Evolutionary conservation across 2,329 filamentous ascomycete genomes (phyloP), one percentile per base, ranked within the genome.

Genomic region (Dichotomopilus funicola): DNA sequence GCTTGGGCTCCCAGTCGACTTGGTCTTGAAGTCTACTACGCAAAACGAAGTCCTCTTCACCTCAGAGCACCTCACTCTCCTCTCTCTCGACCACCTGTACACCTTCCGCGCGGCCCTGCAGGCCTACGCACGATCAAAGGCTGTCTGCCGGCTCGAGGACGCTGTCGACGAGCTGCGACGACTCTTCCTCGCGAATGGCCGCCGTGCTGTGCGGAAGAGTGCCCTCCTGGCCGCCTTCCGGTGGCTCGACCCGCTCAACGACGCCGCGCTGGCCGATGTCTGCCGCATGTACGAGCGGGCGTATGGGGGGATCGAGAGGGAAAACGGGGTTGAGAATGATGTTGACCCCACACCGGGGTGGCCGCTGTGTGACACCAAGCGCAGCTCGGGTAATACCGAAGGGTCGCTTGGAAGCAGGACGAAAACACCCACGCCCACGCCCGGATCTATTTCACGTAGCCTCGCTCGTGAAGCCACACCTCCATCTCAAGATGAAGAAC

Each of bases 11-110:
- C 77, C 76, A 3, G 70, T 71, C 42, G 75, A 79, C 50, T 72
- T 87, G 12, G 72, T 85, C 48, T 73, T 75, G 53, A 75, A 77
- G 55, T 85, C 81, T 34, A 71, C 83, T 33, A 64, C 70, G 42
- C 84, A 87, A 62, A 82, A 85, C 64, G 79, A 84, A 56, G 68
- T 81, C 31, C 72, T 87, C 52, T 86, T 84, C 72, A 76, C 77
- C 1, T 76, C 79, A 1, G 78, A 80, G 33, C 81, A 81, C 13
- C 73, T 87, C 9, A 83, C 77, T 0, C 70, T 87, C 6, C 66
- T 85, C 11, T 76, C 81, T 0, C 74, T 86, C 9, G 83, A 87
- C 67, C 75, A 81, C 49, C 68, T 85, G 46, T 87, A 85, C 70
- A 82, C 79, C 43, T 81, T 87, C 71, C 85, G 85, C 66, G 74